Percentiles rank a stretch among this genome's conserved stretches.
phyloP scores from a whole-genome alignment of 1,284 basidiomycete species.

The Sphagnurus paluster region DNA sequence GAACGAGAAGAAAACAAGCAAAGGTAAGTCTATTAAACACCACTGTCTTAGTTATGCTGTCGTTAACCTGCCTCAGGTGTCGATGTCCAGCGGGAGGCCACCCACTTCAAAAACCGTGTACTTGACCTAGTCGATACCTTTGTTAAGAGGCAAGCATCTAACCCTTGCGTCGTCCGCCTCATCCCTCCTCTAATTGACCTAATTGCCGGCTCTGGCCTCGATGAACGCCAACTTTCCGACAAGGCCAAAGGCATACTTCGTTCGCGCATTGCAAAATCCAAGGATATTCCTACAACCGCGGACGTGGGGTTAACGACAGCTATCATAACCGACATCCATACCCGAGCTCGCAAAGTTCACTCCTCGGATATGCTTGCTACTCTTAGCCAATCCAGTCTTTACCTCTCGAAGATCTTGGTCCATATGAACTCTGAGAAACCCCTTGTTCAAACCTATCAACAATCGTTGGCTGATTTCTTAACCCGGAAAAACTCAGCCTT shows the following conservation, averaged over 20 bases:
- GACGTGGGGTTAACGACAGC: constrained; percentile 45
- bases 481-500: constrained; percentile 80
- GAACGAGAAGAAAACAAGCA: constrained; percentile 61
- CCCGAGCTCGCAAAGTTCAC: constrained; percentile 68
- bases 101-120: constrained; percentile 93
- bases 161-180: constrained; percentile 64
- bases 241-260: constrained; percentile 83
- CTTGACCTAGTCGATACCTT: constrained; percentile 90
- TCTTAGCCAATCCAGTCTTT: constrained; percentile 73
- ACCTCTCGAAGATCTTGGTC: constrained; percentile 64
- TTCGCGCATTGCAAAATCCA: constrained; percentile 73
- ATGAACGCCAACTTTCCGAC: constrained; percentile 84
- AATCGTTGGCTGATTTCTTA: constrained; percentile 78
- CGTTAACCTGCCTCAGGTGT: constrained; percentile 39
- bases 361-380: constrained; percentile 64
- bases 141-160: constrained; percentile 74
- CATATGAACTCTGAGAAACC: constrained; percentile 42
- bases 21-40: constrained; percentile 45
- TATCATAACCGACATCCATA: constrained; percentile 72
- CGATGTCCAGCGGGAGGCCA: constrained; percentile 78
- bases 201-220: constrained; percentile 60
- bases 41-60: not conserved
- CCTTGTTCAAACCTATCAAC: constrained; percentile 59
- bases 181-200: constrained; percentile 80
- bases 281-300: constrained; percentile 60